Conservation (phyloP, 1,139 yeast species). For the Blastobotrys aristatus region DNA sequence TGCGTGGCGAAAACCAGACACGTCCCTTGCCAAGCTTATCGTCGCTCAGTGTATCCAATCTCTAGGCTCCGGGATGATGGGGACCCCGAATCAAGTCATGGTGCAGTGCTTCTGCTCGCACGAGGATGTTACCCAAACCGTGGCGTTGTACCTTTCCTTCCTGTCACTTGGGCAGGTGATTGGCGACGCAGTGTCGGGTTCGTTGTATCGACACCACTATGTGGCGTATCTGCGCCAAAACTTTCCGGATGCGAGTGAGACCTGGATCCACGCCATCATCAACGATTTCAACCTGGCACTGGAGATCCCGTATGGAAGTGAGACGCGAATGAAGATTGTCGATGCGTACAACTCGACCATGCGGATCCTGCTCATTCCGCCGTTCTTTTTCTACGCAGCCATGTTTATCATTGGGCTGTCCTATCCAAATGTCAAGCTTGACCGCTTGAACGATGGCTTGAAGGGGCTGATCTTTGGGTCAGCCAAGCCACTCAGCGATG, state of each 20-base stretch:
- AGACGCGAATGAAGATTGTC: slow-evolving; percentile 14
- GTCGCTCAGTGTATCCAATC: slow-evolving; percentile 21
- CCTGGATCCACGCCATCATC: slow-evolving; percentile 12
- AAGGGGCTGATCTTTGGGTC: slow-evolving; percentile 9
- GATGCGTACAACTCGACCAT: slow-evolving; percentile 13
- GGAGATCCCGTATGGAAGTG: slow-evolving; percentile 11
- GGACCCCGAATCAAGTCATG: slow-evolving; percentile 20
- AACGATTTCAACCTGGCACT: slow-evolving; percentile 17
- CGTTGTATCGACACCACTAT: slow-evolving; percentile 17
- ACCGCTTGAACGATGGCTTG: slow-evolving; percentile 8
- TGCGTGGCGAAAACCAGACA: slow-evolving; percentile 14
- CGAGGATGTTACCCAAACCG: slow-evolving; percentile 22
- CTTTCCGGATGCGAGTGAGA: slow-evolving; percentile 10
- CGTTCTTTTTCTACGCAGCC: slow-evolving; percentile 14
- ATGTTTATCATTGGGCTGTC: slow-evolving; percentile 15
- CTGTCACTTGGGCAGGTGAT: slow-evolving; percentile 19
- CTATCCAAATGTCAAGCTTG: slow-evolving; percentile 12
- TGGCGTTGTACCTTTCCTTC: slow-evolving; percentile 23
- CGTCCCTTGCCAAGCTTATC: slow-evolving; percentile 17
- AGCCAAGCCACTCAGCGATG: neutral
- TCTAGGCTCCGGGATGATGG: slow-evolving; percentile 23
- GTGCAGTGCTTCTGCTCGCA: slow-evolving; percentile 22
- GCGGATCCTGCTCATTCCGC: slow-evolving; percentile 16
- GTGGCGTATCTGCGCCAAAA: slow-evolving; percentile 12
- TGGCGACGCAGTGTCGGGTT: slow-evolving; percentile 20